Evolutionary conservation across 2,329 filamentous ascomycete genomes (phyloP), one percentile per base, ranked within the genome.

Genomic region (Dothideomycetes sp.): DNA sequence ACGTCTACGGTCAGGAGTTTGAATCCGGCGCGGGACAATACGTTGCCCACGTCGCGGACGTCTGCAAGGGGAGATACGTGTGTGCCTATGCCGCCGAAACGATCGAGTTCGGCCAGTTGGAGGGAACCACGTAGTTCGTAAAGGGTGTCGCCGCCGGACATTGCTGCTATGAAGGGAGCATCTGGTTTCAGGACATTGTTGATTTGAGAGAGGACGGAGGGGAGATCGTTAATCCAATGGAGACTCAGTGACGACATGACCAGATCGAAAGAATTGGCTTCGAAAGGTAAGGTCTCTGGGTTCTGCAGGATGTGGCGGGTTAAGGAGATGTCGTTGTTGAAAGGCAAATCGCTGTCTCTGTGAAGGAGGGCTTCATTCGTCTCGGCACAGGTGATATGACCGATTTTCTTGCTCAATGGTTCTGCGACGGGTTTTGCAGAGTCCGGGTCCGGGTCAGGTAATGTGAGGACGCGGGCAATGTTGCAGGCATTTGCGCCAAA

Each of bases 141-240:
- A 1, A 98, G 71, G 6, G 84, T 89, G 61, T 98, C 91, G 0
- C 91, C 91, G 42, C 91, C 91, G 46, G 94, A 80, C 88, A 98
- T 98, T 50, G 89, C 89, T 11, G 84, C 89, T 33, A 98, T 80
- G 57, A 98, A 94, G 1, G 93, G 87, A 43, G 76, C 74, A 60
- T 98, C 91, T 0, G 89, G 87, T 62, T 93, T 94, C 18, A 98
- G 73, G 23, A 93, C 69, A 49, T 76, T 74, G 67, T 94, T 94
- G 57, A 95, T 82, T 57, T 94, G 85, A 1, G 79, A 71, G 2
- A 98, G 72, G 9, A 93, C 69, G 1, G 82, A 84, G 0, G 91
- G 91, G 4, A 98, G 75, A 60, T 98, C 86, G 60, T 98, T 98
- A 69, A 95, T 83, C 91, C 91, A 98, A 64, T 98, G 91, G 58